These are phyloP conservation scores for Pisolithus microcarpus DNA, from an alignment of 768 basidiomycete species.

Conservation along the genomic window DNA sequence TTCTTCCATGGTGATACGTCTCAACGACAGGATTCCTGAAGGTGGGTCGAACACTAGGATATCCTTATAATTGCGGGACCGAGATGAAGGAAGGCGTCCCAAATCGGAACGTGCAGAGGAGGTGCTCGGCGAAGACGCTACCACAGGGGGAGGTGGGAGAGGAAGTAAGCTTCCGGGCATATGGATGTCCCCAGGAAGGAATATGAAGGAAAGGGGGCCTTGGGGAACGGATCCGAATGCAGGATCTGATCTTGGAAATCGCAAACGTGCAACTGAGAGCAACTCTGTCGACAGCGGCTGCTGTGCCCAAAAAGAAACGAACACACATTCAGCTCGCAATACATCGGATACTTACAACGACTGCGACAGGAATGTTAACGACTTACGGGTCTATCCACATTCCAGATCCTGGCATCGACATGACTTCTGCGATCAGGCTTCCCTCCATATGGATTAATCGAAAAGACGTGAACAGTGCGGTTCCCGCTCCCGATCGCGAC, in stretches of 20 bases:
- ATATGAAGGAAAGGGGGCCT: constrained; percentile 49
- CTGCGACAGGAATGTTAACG: too few species aligned
- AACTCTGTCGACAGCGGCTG: constrained; percentile 49
- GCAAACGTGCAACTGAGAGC: constrained; percentile 50
- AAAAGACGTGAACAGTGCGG: constrained; percentile 64
- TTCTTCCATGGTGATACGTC: constrained; percentile 44
- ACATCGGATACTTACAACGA: neutral
- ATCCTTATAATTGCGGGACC: constrained; percentile 51
- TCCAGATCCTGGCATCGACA: constrained; percentile 49
- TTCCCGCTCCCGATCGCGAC: constrained; percentile 59
- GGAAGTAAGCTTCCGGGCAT: constrained; percentile 38
- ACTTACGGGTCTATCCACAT: constrained; percentile 42
- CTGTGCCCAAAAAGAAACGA: constrained; percentile 20
- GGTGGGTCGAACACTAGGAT: constrained; percentile 60
- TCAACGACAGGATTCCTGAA: constrained; percentile 48
- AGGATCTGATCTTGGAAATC: constrained; percentile 25
- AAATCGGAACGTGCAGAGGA: constrained; percentile 25
- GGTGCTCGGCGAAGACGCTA: constrained; percentile 20
- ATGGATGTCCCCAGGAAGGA: constrained; percentile 34
- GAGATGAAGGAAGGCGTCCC: constrained; percentile 22
- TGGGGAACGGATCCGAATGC: constrained; percentile 15
- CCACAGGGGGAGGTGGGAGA: constrained; percentile 12
- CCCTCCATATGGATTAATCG: constrained; percentile 72
- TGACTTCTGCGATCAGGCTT: constrained; percentile 56
- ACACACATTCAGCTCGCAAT: neutral